phyloP scores from a whole-genome alignment of 2,329 filamentous ascomycete species.

The Diaporthe amygdali region DNA sequence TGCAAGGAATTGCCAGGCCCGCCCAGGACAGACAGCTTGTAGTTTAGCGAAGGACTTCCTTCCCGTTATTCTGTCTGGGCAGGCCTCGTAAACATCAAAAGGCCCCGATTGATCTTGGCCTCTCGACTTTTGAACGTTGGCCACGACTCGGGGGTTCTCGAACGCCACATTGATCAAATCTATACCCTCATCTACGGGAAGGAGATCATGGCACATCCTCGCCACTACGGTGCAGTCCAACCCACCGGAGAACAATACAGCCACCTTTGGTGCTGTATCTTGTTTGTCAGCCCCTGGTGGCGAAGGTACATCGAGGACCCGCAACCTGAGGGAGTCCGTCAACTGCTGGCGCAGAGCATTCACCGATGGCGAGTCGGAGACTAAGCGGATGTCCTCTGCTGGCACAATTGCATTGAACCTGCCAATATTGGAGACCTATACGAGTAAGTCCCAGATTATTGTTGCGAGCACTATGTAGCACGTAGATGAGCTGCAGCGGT shows the following conservation, averaged over 20 bases:
- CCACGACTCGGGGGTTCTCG: conserved; percentile 82
- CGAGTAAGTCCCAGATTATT: conserved; percentile 46
- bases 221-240: conserved; percentile 92
- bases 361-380: conserved; percentile 55
- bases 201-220: conserved; percentile 76
- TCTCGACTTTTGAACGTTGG: conserved; percentile 50
- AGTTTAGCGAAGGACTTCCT: conserved; percentile 82
- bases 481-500: not conserved
- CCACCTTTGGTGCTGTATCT: conserved; percentile 64
- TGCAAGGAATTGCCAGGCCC: conserved; percentile 83
- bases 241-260: conserved; percentile 91
- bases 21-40: conserved; percentile 66
- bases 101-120: conserved; percentile 29
- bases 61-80: conserved; percentile 89
- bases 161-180: conserved; percentile 97
- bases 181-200: conserved; percentile 72
- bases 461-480: conserved; percentile 21
- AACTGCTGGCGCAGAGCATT: conserved; percentile 59
- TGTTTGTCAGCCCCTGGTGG: conserved; percentile 28
- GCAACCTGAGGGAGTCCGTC: conserved; percentile 64
- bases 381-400: conserved; percentile 31
- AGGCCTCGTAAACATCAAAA: conserved; percentile 72
- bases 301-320: conserved; percentile 70
- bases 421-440: conserved; percentile 59
- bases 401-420: conserved; percentile 55